These are phyloP conservation scores for Talaromyces trachyspermus DNA, from an alignment of 495 filamentous ascomycete species.

Conservation along the genomic window DNA sequence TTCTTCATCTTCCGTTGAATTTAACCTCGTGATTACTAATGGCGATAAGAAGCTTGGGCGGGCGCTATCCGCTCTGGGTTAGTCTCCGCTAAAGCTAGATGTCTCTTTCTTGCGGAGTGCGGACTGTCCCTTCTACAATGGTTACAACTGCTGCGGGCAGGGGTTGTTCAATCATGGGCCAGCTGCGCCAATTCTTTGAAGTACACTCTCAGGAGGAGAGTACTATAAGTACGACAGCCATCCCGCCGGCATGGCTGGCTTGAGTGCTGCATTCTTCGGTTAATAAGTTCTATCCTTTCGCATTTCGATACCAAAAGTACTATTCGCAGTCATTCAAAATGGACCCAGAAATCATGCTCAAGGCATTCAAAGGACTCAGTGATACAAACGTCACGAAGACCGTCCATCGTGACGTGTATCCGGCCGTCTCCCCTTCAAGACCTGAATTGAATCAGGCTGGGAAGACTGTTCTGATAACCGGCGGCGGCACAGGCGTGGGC, in stretches of 20 bases:
- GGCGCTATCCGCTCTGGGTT: neutral
- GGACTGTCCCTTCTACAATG: too few relatives aligned
- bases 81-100: too few relatives aligned
- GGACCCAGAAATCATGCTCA: neutral
- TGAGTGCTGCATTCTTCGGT: neutral
- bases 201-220: too few relatives aligned
- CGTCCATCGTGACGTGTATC: slow-evolving; percentile 22
- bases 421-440: slow-evolving; percentile 21
- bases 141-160: too few relatives aligned
- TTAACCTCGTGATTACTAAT: too few relatives aligned
- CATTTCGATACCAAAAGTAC: neutral
- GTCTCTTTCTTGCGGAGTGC: too few relatives aligned
- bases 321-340: neutral
- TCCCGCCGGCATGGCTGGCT: too few relatives aligned
- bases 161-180: too few relatives aligned
- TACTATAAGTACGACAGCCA: too few relatives aligned
- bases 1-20: too few relatives aligned
- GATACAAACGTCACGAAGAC: neutral
- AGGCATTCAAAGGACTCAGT: neutral
- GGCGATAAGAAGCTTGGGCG: too few relatives aligned
- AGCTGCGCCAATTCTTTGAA: too few relatives aligned
- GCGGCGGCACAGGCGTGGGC: slow-evolving; percentile 30
- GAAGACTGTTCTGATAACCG: slow-evolving; percentile 30
- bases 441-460: slow-evolving; percentile 24
- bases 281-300: neutral